Base-by-base conservation (phyloP, 2,329 filamentous ascomycete species). In the Aureobasidium lini region DNA sequence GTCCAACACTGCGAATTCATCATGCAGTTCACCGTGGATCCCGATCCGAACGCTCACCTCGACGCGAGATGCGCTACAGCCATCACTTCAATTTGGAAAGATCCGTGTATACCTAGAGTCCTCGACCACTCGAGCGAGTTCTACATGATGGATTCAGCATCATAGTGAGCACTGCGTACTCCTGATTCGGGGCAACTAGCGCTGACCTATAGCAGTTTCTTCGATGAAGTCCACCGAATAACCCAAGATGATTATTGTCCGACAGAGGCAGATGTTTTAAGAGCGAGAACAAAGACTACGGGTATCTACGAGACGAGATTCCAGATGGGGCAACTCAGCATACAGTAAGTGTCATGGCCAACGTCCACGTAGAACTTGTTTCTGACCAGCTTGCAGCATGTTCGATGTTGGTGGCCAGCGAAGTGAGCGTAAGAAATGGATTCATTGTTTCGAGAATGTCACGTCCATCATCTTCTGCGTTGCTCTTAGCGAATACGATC, bases 401-500 rank as follows among this genome's bases (percentile, higher is more conserved):
- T 99, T 99, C 71, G 94, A 99, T 73, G 94, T 99, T 4, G 94
- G 94, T 63, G 94, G 94, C 28, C 94, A 99, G 76, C 82, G 94
- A 71, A 97, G 93, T 73, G 94, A 99, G 76, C 84, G 94, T 63
- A 99, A 99, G 80, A 99, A 99, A 78, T 99, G 94, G 94, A 99
- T 99, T 71, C 94, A 99, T 77, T 99, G 94, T 78, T 99, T 99
- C 74, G 94, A 99, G 75, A 97, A 97, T 68, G 94, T 99, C 68
- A 99, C 94, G 44, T 97, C 94, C 4, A 99, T 99, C 74, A 99
- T 99, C 66, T 99, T 99, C 76, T 99, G 94, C 71, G 94, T 99
- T 63, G 94, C 94, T 15, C 78, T 99, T 67, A 97, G 92, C 77
- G 94, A 99, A 76, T 99, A 99, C 73, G 94, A 99, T 70, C 94